Conservation (phyloP, 169 alveolate species). For the Perkinsus marinus region DNA sequence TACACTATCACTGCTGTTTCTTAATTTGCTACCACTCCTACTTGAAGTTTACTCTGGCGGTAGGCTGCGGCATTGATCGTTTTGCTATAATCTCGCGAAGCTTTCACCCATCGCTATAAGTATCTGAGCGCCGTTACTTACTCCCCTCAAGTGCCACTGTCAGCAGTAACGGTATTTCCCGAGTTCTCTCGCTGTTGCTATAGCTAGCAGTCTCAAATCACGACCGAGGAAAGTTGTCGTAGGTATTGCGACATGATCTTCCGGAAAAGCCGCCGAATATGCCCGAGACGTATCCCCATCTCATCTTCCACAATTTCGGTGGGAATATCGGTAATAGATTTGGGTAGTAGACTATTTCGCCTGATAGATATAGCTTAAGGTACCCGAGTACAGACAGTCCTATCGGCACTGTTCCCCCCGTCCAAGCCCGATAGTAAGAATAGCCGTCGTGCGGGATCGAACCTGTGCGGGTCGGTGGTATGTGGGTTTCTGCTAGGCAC, state of each 20-base stretch:
- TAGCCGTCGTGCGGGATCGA: neutral
- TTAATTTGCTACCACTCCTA: too few species aligned
- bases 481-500: slow-evolving; percentile 13
- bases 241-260: slow-evolving; percentile 86
- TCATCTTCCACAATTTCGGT: slow-evolving; percentile 82
- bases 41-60: too few species aligned
- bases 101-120: too few species aligned
- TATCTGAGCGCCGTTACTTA: too few species aligned
- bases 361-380: slow-evolving; percentile 10
- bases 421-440: slow-evolving; percentile 5
- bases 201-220: too few species aligned
- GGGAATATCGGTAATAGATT: neutral
- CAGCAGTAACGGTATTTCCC: too few species aligned
- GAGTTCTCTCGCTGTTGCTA: too few species aligned
- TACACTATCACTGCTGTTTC: too few species aligned
- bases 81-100: too few species aligned
- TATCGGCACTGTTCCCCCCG: slow-evolving; percentile 36
- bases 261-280: slow-evolving; percentile 83
- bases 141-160: too few species aligned
- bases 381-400: slow-evolving; percentile 21
- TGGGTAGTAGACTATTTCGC: neutral
- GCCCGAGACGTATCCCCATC: slow-evolving; percentile 86
- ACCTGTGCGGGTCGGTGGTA: neutral
- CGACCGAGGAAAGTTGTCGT: too few species aligned
- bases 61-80: too few species aligned